Evolutionary conservation across 495 filamentous ascomycete genomes (phyloP).

Genomic region (Annulohypoxylon nitens): DNA sequence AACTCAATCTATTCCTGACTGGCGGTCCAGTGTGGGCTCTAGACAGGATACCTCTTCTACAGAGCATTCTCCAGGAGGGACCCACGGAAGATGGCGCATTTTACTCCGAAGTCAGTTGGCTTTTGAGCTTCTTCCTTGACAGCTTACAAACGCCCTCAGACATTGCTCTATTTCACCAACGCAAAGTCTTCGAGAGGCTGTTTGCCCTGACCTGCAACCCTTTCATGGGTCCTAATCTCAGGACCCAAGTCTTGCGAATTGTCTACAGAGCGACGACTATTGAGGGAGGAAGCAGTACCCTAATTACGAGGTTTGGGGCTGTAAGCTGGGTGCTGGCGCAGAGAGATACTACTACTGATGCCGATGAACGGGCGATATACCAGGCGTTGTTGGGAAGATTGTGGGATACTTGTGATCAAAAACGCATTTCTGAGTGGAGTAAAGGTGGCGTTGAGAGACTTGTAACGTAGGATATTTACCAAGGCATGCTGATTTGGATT

Average conservation of each 20-base stretch:
- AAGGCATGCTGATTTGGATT: conserved; percentile 4
- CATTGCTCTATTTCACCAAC: conserved; percentile 83
- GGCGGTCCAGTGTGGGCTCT: conserved; percentile 79
- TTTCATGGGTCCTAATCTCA: conserved; percentile 68
- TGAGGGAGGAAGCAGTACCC: conserved; percentile 82
- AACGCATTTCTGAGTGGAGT: conserved; percentile 77
- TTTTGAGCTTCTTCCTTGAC: conserved; percentile 79
- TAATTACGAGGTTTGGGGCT: conserved; percentile 86
- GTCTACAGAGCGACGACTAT: conserved; percentile 79
- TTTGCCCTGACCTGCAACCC: conserved; percentile 78
- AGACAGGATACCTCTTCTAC: conserved; percentile 80
- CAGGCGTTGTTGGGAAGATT: conserved; percentile 70
- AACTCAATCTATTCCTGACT: conserved; percentile 86
- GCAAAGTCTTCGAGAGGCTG: conserved; percentile 82
- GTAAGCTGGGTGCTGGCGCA: conserved; percentile 82
- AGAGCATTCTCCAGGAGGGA: conserved; percentile 75
- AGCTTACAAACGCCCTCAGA: conserved; percentile 71
- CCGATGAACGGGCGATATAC: conserved; percentile 64
- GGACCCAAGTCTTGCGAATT: conserved; percentile 77
- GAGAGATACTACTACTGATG: conserved; percentile 51
- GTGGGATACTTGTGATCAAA: conserved; percentile 77
- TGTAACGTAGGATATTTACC: conserved; percentile 5
- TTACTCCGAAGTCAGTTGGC: conserved; percentile 83
- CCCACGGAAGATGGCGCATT: conserved; percentile 80
- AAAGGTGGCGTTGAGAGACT: conserved; percentile 58